A percentile compares a stretch with the other conserved stretches of the same genome.
phyloP scores from a whole-genome alignment of 2,329 filamentous ascomycete genomes.

The Lecanicillium sp. region DNA sequence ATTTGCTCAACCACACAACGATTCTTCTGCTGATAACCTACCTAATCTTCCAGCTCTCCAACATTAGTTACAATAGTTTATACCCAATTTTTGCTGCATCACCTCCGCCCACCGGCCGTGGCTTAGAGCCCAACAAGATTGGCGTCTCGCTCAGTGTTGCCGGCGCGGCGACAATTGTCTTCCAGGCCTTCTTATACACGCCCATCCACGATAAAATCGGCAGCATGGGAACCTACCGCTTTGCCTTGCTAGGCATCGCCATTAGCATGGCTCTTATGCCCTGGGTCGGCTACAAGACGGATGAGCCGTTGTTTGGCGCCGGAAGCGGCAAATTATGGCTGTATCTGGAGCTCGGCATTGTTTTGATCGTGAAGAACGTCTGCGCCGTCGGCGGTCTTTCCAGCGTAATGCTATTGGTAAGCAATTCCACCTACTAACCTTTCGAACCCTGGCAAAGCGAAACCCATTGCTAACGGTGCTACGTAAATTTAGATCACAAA shows the following conservation, averaged over 20 bases:
- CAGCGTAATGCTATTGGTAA: conserved; percentile 77
- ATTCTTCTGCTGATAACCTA: conserved; percentile 77
- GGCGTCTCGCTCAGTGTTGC: conserved; percentile 80
- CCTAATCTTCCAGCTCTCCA: conserved; percentile 86
- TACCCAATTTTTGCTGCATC: conserved; percentile 89
- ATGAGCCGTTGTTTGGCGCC: conserved; percentile 46
- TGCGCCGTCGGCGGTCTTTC: conserved; percentile 84
- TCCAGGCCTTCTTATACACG: conserved; percentile 82
- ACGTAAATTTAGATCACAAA: conserved; percentile 70
- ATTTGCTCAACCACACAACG: conserved; percentile 71
- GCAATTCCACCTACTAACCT: conserved; percentile 19
- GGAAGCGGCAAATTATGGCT: conserved; percentile 61
- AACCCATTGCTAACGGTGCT: background rate
- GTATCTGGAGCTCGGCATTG: conserved; percentile 70
- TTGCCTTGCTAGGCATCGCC: conserved; percentile 71
- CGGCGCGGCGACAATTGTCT: conserved; percentile 76
- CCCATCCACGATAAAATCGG: conserved; percentile 70
- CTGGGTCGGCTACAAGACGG: conserved; percentile 72
- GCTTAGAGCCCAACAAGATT: conserved; percentile 69
- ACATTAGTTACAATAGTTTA: conserved; percentile 90
- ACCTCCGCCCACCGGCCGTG: conserved; percentile 65
- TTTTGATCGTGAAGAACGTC: conserved; percentile 83
- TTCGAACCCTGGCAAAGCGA: background rate
- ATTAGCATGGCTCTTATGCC: conserved; percentile 82
- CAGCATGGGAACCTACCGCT: conserved; percentile 77